phyloP scores from a whole-genome alignment of 2,329 filamentous ascomycete genomes.

The Diaporthe sp. region DNA sequence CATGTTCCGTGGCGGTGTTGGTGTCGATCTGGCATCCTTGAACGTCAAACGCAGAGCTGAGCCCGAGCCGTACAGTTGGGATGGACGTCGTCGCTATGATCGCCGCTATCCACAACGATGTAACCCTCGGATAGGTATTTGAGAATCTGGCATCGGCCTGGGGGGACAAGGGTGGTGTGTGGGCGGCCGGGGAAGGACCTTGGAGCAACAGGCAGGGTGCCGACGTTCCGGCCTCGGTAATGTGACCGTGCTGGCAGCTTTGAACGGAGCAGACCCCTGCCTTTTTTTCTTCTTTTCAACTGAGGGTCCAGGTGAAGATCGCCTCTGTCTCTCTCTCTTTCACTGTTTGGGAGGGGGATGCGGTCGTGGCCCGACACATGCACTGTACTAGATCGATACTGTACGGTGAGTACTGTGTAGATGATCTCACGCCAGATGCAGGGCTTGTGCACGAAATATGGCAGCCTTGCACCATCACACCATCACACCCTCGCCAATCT shows the following conservation, averaged over 20 bases:
- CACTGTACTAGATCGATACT: background rate
- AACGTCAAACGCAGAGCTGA: conserved; percentile 36
- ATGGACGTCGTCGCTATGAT: conserved; percentile 36
- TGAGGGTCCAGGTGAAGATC: conserved; percentile 7
- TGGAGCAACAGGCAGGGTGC: background rate
- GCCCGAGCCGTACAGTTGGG: conserved; percentile 33
- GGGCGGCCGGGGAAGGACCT: conserved; percentile 10
- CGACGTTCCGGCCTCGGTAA: conserved; percentile 26
- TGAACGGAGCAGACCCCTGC: conserved; percentile 22
- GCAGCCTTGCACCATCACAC: conserved; percentile 32
- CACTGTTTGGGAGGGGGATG: background rate
- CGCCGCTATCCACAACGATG: conserved; percentile 36
- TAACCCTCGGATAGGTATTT: conserved; percentile 31
- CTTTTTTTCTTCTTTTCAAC: background rate
- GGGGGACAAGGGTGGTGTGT: conserved; percentile 28
- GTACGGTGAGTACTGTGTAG: background rate
- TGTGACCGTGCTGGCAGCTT: conserved; percentile 8
- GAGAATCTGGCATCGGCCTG: conserved; percentile 21
- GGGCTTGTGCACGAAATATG: conserved; percentile 33
- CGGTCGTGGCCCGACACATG: conserved; percentile 21
- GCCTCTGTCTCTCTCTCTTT: background rate
- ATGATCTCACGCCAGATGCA: conserved; percentile 15
- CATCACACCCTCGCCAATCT: conserved; percentile 33
- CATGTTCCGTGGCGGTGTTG: background rate
- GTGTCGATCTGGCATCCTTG: conserved; percentile 29